These are phyloP conservation scores for Myxozyma neglecta DNA, from an alignment of 805 yeast species.

Conservation along the genomic window DNA sequence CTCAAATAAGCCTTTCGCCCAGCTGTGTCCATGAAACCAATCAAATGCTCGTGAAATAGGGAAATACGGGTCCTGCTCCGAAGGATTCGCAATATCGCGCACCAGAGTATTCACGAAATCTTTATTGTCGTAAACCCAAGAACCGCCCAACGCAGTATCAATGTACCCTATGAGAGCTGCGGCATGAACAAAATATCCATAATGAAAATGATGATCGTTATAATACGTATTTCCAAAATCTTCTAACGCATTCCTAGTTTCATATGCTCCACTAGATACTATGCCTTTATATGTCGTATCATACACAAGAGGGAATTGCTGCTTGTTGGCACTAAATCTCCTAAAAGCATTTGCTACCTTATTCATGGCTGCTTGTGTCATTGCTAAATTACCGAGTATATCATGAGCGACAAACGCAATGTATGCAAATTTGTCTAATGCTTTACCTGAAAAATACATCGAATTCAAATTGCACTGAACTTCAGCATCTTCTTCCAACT, in stretches of 20 bases:
- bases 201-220: constrained; percentile 87
- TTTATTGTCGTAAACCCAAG: constrained; percentile 51
- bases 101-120: constrained; percentile 62
- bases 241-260: constrained; percentile 45
- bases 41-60: constrained; percentile 69
- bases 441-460: constrained; percentile 89
- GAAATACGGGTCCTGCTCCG: constrained; percentile 53
- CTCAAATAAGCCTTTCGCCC: constrained; percentile 68
- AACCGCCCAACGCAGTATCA: constrained; percentile 56
- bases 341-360: constrained; percentile 65
- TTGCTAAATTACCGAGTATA: constrained; percentile 55
- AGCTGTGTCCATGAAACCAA: constrained; percentile 72
- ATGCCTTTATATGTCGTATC: constrained; percentile 58
- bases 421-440: constrained; percentile 86
- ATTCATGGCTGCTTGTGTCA: constrained; percentile 55
- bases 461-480: constrained; percentile 70
- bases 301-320: constrained; percentile 70
- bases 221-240: constrained; percentile 80
- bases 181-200: constrained; percentile 78
- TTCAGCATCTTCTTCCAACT: constrained; percentile 55
- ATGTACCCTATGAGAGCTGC: constrained; percentile 73
- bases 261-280: constrained; percentile 47
- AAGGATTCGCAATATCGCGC: constrained; percentile 69
- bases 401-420: constrained; percentile 70
- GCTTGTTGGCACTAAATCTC: constrained; percentile 67